Evolutionary conservation across 2,329 filamentous ascomycete genomes (phyloP).

Genomic region (Aquanectria penicillioides): DNA sequence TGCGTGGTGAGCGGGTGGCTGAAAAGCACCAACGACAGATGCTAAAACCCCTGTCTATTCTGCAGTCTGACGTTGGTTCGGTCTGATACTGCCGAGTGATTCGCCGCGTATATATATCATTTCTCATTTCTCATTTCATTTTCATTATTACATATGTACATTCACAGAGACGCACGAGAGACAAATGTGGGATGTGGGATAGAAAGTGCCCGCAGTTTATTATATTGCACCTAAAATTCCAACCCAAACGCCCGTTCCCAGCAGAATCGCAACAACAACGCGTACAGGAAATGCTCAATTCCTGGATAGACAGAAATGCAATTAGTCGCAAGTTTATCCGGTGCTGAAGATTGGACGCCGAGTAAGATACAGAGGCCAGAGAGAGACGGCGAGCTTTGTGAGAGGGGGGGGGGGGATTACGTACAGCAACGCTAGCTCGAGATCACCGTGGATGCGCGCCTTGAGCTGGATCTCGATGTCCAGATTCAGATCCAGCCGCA

Average conservation of each 20-base stretch:
- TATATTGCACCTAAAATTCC: too few species aligned
- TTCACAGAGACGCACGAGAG: neutral
- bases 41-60: neutral
- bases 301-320: slow-evolving; percentile 31
- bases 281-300: slow-evolving; percentile 35
- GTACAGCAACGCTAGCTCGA: slow-evolving; percentile 77
- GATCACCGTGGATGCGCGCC: slow-evolving; percentile 85
- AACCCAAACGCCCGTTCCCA: slow-evolving; percentile 11
- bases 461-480: slow-evolving; percentile 88
- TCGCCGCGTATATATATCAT: too few species aligned
- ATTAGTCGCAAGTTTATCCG: slow-evolving; percentile 34
- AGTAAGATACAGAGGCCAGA: slow-evolving; percentile 39
- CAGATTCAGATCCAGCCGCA: slow-evolving; percentile 82
- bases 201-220: too few species aligned
- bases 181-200: too few species aligned
- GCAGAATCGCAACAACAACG: neutral
- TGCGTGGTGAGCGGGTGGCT: neutral
- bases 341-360: slow-evolving; percentile 40
- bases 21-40: neutral
- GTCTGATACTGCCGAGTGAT: too few species aligned
- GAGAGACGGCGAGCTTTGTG: slow-evolving; percentile 1
- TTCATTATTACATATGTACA: neutral
- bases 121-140: too few species aligned
- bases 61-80: slow-evolving; percentile 34
- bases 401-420: slow-evolving; percentile 40